Base-by-base conservation (phyloP, 352 stramenopile species). In the Phytophthora ohioensis region DNA sequence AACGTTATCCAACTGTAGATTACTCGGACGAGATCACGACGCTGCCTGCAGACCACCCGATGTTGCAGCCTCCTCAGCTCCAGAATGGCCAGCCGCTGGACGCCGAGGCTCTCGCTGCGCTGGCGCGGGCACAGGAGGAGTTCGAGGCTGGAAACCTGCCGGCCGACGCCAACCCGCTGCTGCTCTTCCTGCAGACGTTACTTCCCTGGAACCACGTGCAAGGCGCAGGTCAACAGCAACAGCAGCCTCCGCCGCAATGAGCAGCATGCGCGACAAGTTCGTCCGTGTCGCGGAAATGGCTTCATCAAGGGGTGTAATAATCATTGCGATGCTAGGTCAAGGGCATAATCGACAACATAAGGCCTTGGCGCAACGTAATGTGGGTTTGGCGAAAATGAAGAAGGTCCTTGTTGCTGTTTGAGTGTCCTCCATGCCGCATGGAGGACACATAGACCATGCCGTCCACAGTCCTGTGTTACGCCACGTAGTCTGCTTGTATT, bases 1-100 rank as follows among this genome's bases (percentile, higher is more conserved):
- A 15, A 15, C 13, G 10, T 27, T 17, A 15, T 27, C 41, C 21
- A 45, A 45, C 7, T 38, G 32, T 17, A 94, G 88, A 96, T 66
- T 96, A 91, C 67, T 93, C 87, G 77, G 89, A 96, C 54, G 89
- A 96, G 49, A 88, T 96, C 66, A 95, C 89, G 56, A 96, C 87
- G 68, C 57, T 96, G 60, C 89, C 89, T 2, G 75, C 82, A 0
- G 89, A 96, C 52, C 87, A 96, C 48, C 89, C 89, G 61, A 96
- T 96, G 87, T 73, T 94, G 74, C 88, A 92, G 63, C 88, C 81
- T 2, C 81, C 79, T 8, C 77, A 92, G 61, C 69, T 85, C 35
- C 85, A 82, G 38, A 82, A 91, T 39, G 80, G 81, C 3, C 79
- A 91, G 64, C 79, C 86, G 6, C 67, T 94, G 55, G 79, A 92